These are phyloP conservation scores for Strobilomyces echinocephalus DNA, from an alignment of 768 basidiomycete species.

Conservation along the genomic window DNA sequence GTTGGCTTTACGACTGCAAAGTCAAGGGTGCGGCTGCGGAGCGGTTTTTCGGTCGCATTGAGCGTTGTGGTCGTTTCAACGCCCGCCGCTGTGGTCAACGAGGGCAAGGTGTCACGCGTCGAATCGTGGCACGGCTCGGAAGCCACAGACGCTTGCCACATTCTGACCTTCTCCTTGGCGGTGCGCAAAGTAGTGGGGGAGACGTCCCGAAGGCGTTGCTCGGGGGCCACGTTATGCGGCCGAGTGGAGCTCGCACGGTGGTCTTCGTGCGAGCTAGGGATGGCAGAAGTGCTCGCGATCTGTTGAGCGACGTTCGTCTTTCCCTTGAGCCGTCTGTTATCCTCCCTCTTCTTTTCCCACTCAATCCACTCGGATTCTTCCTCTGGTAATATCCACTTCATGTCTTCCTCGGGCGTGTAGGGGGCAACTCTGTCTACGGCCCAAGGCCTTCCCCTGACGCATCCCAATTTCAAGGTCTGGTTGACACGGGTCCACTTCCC, in stretches of 20 bases:
- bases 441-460: slow-evolving; percentile 34
- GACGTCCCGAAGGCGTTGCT: slow-evolving; percentile 7
- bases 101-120: background rate
- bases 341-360: slow-evolving; percentile 37
- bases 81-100: slow-evolving; percentile 6
- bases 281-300: background rate
- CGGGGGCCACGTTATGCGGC: background rate
- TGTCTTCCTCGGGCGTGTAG: slow-evolving; percentile 19
- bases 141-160: slow-evolving; percentile 32
- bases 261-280: slow-evolving; percentile 6
- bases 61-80: slow-evolving; percentile 4
- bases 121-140: slow-evolving; percentile 15
- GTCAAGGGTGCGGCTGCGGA: slow-evolving; percentile 30
- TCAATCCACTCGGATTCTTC: slow-evolving; percentile 48
- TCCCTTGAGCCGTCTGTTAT: slow-evolving; percentile 13
- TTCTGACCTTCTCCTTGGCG: slow-evolving; percentile 34
- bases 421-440: slow-evolving; percentile 23
- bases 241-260: background rate
- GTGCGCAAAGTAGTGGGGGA: slow-evolving; percentile 25
- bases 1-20: slow-evolving; percentile 44
- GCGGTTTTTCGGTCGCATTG: slow-evolving; percentile 14
- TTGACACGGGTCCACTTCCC: slow-evolving; percentile 46
- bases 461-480: slow-evolving; percentile 37
- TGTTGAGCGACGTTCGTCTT: slow-evolving; percentile 14
- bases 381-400: slow-evolving; percentile 37